Base-by-base conservation (phyloP, 1,284 basidiomycete genomes). In the Cutaneotrichosporon cutaneum region DNA sequence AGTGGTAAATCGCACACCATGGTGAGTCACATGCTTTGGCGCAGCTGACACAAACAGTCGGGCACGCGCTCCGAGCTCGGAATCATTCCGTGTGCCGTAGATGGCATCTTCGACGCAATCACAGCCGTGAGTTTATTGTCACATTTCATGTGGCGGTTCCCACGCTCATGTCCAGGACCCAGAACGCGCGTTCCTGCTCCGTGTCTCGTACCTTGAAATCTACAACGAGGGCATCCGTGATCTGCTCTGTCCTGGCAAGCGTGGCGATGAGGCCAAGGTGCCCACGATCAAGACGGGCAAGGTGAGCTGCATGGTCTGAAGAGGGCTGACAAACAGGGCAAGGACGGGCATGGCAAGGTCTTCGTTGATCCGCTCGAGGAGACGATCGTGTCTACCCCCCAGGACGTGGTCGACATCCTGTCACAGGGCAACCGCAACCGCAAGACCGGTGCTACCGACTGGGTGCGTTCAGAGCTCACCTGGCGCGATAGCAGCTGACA, bases 151-250 rank as follows among this genome's bases (percentile, higher is more conserved):
- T 27, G 13, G 18, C 2, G 5, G 10, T 44, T 8, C 4, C 48
- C 9, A n/a, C 32, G 35, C 59, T 58, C 11, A 59, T 56, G 24
- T 22, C 18, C 58, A 77, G 74, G 76, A 78, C 53, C 63, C 66
- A 30, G 73, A 77, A 26, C 70, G 76, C 18, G 76, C 74, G 0
- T 78, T 72, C 64, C 72, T 85, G 9, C 74, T 85, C 2, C 77
- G 84, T 18, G 83, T 85, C 18, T 83, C 83, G 9, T 85, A 85
- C 67, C 78, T 85, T 54, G 84, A 81, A 64, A 84, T 85, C 62
- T 85, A 85, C 78, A 85, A 85, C 66, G 84, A 85, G 63, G 79
- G 80, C 3, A 74, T 85, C 18, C 80, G 82, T 32, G 84, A 85
- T 66, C 74, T 85, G 10, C 74, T 81, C 24, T 74, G 74, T 56